Evolutionary conservation across 441 rosid genomes (phyloP).

Genomic region (Aleurites moluccanus): DNA sequence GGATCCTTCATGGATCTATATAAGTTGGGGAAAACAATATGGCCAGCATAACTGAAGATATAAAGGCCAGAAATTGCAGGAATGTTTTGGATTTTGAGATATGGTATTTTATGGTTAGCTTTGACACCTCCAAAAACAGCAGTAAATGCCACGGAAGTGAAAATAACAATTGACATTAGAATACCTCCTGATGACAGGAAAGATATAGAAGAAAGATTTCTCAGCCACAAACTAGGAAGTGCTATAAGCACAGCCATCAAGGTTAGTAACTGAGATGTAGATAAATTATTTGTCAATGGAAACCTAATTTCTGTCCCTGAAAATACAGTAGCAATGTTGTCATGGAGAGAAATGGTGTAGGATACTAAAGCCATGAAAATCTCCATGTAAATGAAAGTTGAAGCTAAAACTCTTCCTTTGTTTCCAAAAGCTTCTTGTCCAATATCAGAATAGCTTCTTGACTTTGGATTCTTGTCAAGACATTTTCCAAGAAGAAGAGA

Average conservation of each 20-base stretch:
- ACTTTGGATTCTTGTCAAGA: slow-evolving; percentile 54
- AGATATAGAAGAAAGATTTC: slow-evolving; percentile 64
- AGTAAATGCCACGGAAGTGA: slow-evolving; percentile 50
- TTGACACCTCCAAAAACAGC: slow-evolving; percentile 48
- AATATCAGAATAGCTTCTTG: slow-evolving; percentile 60
- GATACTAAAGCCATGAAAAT: slow-evolving; percentile 79
- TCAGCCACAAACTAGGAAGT: slow-evolving; percentile 72
- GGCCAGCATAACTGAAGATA: slow-evolving; percentile 64
- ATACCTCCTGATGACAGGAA: slow-evolving; percentile 67
- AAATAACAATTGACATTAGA: slow-evolving; percentile 64
- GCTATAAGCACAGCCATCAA: slow-evolving; percentile 53
- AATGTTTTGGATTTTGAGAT: slow-evolving; percentile 42
- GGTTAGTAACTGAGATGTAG: slow-evolving; percentile 53
- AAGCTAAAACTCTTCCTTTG: slow-evolving; percentile 45
- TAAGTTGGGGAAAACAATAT: slow-evolving; percentile 70
- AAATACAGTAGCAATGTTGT: slow-evolving; percentile 55
- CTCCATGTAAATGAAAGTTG: slow-evolving; percentile 53
- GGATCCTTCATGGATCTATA: slow-evolving; percentile 77
- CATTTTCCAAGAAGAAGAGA: slow-evolving; percentile 65
- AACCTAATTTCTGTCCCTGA: slow-evolving; percentile 31
- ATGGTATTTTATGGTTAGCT: slow-evolving; percentile 43
- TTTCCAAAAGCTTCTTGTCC: slow-evolving; percentile 59
- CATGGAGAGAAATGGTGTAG: slow-evolving; percentile 80
- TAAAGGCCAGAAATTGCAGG: slow-evolving; percentile 71
- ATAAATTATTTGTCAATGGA: slow-evolving; percentile 31